Evolutionary conservation across 208 protist genomes (phyloP).

Genomic region (Willaertia magna): DNA sequence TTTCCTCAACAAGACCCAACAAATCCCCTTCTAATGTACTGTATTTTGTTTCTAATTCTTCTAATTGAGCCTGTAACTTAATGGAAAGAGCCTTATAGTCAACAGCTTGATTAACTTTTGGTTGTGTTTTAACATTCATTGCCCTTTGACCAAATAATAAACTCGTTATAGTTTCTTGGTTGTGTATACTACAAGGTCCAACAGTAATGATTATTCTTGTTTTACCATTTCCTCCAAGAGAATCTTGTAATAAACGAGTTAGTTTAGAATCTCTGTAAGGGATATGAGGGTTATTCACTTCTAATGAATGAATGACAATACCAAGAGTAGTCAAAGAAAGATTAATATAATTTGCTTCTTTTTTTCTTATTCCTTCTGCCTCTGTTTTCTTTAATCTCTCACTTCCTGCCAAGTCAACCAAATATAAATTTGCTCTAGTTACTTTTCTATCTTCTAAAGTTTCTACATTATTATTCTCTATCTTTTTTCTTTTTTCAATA

Average conservation of each 20-base stretch:
- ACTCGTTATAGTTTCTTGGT: conserved; percentile 19
- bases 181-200: conserved; percentile 8
- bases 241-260: conserved; percentile 36
- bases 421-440: conserved; percentile 14
- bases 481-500: conserved; percentile 1
- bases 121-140: conserved; percentile 8
- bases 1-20: conserved; percentile 48
- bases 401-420: conserved; percentile 37
- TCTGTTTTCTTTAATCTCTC: conserved; percentile 34
- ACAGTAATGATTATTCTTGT: conserved; percentile 25
- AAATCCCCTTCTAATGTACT: conserved; percentile 30
- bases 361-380: conserved; percentile 22
- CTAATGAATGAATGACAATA: conserved; percentile 35
- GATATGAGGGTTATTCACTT: not conserved
- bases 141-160: conserved; percentile 18
- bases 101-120: not conserved
- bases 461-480: not conserved
- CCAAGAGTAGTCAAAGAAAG: conserved; percentile 35
- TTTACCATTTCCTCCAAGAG: conserved; percentile 31
- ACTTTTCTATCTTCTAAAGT: conserved; percentile 10
- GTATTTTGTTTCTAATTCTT: conserved; percentile 60
- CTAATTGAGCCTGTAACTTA: conserved; percentile 44
- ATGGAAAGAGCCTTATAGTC: not conserved
- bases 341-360: conserved; percentile 37
- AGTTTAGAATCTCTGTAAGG: conserved; percentile 32